These are phyloP conservation scores for Boletellus dicymbophilus DNA, from an alignment of 1,284 basidiomycete genomes.

Conservation along the genomic window DNA sequence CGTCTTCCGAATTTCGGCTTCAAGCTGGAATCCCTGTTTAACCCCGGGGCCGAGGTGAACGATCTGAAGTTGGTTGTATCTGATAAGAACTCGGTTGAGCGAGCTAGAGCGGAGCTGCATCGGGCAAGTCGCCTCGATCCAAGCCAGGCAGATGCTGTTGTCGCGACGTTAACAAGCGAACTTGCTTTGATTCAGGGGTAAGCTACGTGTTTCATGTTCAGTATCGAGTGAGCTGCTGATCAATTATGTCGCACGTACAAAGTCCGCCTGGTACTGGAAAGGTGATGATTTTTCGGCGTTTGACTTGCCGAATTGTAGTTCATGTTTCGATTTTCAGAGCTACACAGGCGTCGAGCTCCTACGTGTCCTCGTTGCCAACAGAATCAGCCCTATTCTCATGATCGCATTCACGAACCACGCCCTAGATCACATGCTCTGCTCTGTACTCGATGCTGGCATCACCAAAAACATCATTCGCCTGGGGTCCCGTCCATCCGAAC, in stretches of 20 bases:
- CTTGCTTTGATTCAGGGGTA: constrained; percentile 72
- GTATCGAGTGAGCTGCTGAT: not conserved
- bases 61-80: constrained; percentile 22
- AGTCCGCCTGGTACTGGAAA: constrained; percentile 80
- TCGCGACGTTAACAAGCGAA: constrained; percentile 60
- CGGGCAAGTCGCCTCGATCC: constrained; percentile 55
- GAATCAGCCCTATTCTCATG: constrained; percentile 57
- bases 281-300: constrained; percentile 33
- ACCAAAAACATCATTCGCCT: constrained; percentile 64
- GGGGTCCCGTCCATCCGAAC: constrained; percentile 61
- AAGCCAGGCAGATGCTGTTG: constrained; percentile 68
- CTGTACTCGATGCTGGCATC: constrained; percentile 61
- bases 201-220: constrained; percentile 18
- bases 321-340: constrained; percentile 42
- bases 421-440: constrained; percentile 66
- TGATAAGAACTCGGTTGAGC: constrained; percentile 24
- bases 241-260: too few relatives aligned
- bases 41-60: constrained; percentile 14
- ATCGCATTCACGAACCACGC: constrained; percentile 80
- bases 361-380: constrained; percentile 56
- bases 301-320: not conserved
- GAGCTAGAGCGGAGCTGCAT: constrained; percentile 43
- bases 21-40: constrained; percentile 47
- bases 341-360: constrained; percentile 69
- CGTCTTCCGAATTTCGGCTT: constrained; percentile 48